These are phyloP conservation scores for Stephanodiscus minutulus DNA, from an alignment of 108 stramenopile species.

Conservation along the genomic window DNA sequence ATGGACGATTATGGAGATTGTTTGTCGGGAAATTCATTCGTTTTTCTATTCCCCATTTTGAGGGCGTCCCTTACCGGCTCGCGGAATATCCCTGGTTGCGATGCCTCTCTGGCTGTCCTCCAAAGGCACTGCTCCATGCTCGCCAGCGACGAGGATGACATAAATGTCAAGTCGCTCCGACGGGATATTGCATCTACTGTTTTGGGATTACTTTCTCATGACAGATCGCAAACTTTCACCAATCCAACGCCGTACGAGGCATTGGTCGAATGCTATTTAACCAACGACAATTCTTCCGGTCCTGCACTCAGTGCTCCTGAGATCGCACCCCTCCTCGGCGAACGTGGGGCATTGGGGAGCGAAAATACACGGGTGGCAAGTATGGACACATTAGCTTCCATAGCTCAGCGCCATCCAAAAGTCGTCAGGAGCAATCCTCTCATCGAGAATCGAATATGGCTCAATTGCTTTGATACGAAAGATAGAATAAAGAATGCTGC, in stretches of 20 bases:
- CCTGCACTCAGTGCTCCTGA: conserved; percentile 65
- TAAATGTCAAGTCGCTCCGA: conserved; percentile 55
- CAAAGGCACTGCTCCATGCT: conserved; percentile 72
- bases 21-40: conserved; percentile 80
- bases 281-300: conserved; percentile 24
- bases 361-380: conserved; percentile 72
- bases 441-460: conserved; percentile 83
- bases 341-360: conserved; percentile 74
- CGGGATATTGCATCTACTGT: conserved; percentile 78
- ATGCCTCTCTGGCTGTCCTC: conserved; percentile 75
- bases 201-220: conserved; percentile 78
- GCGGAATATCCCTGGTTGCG: conserved; percentile 79
- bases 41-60: conserved; percentile 82
- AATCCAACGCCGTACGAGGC: conserved; percentile 82
- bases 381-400: conserved; percentile 72
- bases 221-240: conserved; percentile 76
- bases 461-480: conserved; percentile 77
- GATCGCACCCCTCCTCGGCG: conserved; percentile 78
- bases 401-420: conserved; percentile 60
- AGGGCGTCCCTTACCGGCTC: conserved; percentile 78
- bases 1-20: conserved; percentile 82
- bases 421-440: conserved; percentile 80
- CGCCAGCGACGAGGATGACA: conserved; percentile 58
- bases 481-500: conserved; percentile 68
- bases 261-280: conserved; percentile 69